Evolutionary conservation across 2,329 filamentous ascomycete species (phyloP).

Genomic region (Herpomyces periplanetae): DNA sequence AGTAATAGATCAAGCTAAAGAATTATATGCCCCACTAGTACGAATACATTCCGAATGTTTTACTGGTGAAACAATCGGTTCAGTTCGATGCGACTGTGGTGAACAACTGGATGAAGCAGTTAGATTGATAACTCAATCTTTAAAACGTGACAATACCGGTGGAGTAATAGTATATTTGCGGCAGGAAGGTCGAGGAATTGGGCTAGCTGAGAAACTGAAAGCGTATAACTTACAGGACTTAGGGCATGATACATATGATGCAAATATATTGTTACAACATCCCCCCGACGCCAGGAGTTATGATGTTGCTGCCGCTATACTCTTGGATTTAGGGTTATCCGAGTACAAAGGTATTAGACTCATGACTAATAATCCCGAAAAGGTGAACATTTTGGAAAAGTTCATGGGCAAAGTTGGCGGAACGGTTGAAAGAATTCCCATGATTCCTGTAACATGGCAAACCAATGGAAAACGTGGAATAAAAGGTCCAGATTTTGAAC

Average conservation of each 20-base stretch:
- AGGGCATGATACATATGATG: slow-evolving; percentile 87
- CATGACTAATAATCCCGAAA: slow-evolving; percentile 88
- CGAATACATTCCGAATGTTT: slow-evolving; percentile 95
- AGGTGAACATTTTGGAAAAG: slow-evolving; percentile 71
- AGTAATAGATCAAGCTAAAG: slow-evolving; percentile 5
- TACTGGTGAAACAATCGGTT: slow-evolving; percentile 94
- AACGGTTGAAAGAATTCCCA: slow-evolving; percentile 54
- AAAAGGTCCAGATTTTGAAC: slow-evolving; percentile 52
- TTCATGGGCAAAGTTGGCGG: slow-evolving; percentile 58
- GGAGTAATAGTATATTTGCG: slow-evolving; percentile 84
- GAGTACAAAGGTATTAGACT: slow-evolving; percentile 31
- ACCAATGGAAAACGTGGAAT: slow-evolving; percentile 37
- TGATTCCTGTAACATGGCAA: slow-evolving; percentile 82
- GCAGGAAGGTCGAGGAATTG: slow-evolving; percentile 82
- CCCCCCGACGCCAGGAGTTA: slow-evolving; percentile 83
- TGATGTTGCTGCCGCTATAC: slow-evolving; percentile 75
- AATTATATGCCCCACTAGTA: slow-evolving; percentile 24
- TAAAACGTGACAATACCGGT: slow-evolving; percentile 14
- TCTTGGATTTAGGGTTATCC: slow-evolving; percentile 37
- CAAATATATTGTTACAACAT: slow-evolving; percentile 57
- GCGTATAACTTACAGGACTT: slow-evolving; percentile 92
- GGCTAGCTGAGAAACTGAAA: slow-evolving; percentile 74
- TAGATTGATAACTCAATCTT: slow-evolving; percentile 40
- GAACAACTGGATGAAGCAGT: slow-evolving; percentile 92
- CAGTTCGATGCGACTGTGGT: slow-evolving; percentile 78